Evolutionary conservation across 805 yeast genomes (phyloP).

Genomic region (Lipomyces yamanashiensis): DNA sequence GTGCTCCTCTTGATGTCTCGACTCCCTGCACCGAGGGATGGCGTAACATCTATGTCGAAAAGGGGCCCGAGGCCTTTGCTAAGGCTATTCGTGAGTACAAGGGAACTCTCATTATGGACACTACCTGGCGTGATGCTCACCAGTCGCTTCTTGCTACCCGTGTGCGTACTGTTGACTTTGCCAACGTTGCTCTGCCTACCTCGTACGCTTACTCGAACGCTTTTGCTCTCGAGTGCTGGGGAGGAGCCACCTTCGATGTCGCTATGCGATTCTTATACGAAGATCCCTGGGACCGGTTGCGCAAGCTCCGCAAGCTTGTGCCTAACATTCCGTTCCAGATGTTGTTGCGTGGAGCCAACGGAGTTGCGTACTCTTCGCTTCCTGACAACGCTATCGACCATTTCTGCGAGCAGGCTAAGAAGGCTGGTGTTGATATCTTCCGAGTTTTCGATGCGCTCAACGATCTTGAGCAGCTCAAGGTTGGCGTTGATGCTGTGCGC

Average conservation of each 20-base stretch:
- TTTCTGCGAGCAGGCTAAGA: slow-evolving; percentile 92
- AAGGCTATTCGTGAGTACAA: slow-evolving; percentile 78
- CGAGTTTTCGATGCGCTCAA: slow-evolving; percentile 97
- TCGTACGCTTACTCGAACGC: slow-evolving; percentile 88
- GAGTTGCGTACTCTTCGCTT: slow-evolving; percentile 96
- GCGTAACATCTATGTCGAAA: slow-evolving; percentile 82
- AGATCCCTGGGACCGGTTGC: slow-evolving; percentile 97
- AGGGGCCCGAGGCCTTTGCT: slow-evolving; percentile 91
- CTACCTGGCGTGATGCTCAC: slow-evolving; percentile 99
- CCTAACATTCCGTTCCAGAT: slow-evolving; percentile 99
- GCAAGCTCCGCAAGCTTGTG: slow-evolving; percentile 82
- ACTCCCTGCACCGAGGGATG: slow-evolving; percentile 76
- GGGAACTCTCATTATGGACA: slow-evolving; percentile 94
- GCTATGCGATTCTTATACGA: slow-evolving; percentile 98
- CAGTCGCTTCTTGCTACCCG: slow-evolving; percentile 97
- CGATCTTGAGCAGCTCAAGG: slow-evolving; percentile 94
- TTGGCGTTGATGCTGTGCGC: slow-evolving; percentile 96
- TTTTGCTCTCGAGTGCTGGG: slow-evolving; percentile 99
- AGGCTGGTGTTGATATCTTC: slow-evolving; percentile 94
- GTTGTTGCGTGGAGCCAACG: slow-evolving; percentile 99
- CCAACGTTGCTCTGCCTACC: slow-evolving; percentile 91
- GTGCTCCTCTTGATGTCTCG: slow-evolving; percentile 63
- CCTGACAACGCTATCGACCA: slow-evolving; percentile 99
- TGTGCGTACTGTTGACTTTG: slow-evolving; percentile 89
- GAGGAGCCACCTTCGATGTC: slow-evolving; percentile 99